Evolutionary conservation across 1,139 yeast species (phyloP).

Genomic region (Sugiyamaella xylanicola): DNA sequence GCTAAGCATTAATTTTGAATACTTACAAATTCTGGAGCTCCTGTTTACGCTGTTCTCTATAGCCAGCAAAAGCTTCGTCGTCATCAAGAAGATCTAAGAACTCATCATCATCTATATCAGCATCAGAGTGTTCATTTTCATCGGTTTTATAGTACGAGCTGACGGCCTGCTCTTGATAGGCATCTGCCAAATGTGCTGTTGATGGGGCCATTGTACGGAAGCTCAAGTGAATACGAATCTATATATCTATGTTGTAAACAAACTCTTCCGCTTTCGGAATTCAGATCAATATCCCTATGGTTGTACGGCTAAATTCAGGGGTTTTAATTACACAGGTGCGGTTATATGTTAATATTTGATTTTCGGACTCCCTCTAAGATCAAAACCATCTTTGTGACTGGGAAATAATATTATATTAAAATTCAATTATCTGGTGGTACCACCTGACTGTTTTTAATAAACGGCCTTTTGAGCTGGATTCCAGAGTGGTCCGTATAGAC

Average conservation of each 20-base stretch:
- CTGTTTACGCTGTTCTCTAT: slow-evolving; percentile 66
- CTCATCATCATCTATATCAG: slow-evolving; percentile 39
- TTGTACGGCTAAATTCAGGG: not conserved
- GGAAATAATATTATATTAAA: no score
- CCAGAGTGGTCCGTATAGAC: no score
- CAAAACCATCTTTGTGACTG: no score
- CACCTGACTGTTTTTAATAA: no score
- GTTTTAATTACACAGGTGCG: not conserved
- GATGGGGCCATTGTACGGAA: not conserved
- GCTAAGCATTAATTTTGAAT: not conserved
- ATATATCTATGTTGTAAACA: no score
- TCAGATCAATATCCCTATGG: not conserved
- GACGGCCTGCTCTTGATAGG: slow-evolving; percentile 17
- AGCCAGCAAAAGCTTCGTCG: slow-evolving; percentile 74
- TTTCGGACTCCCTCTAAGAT: no score
- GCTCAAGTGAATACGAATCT: no score
- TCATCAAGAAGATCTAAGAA: slow-evolving; percentile 56
- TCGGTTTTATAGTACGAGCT: slow-evolving; percentile 7
- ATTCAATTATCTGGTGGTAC: no score
- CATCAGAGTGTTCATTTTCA: slow-evolving; percentile 14
- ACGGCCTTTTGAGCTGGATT: no score
- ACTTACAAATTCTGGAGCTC: slow-evolving; percentile 54
- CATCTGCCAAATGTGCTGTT: slow-evolving; percentile 6
- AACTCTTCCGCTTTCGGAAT: not conserved
- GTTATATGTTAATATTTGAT: no score